These are phyloP conservation scores for Penicillium sp. DNA, from an alignment of 2,329 filamentous ascomycete genomes.

Conservation along the genomic window DNA sequence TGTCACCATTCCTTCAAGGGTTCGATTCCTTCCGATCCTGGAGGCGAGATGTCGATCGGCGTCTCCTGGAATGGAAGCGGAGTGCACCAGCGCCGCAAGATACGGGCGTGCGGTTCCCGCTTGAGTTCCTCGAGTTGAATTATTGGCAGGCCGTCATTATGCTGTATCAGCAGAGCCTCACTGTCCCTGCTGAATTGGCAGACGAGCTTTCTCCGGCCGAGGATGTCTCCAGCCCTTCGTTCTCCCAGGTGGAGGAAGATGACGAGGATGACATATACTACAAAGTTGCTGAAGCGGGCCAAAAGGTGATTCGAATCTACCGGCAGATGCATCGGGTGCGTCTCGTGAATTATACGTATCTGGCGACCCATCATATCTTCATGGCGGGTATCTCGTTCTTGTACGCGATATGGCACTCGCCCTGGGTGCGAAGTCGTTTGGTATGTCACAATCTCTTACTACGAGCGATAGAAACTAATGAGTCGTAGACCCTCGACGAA, in stretches of 20 bases:
- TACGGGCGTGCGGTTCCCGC: conserved; percentile 86
- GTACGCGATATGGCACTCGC: conserved; percentile 97
- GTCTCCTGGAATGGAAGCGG: conserved; percentile 85
- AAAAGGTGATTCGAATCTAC: conserved; percentile 89
- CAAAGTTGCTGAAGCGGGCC: conserved; percentile 92
- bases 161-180: conserved; percentile 89
- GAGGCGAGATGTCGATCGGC: conserved; percentile 83
- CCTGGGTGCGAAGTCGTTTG: conserved; percentile 81
- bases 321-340: conserved; percentile 84
- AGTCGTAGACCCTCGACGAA: conserved; percentile 76
- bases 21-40: conserved; percentile 88
- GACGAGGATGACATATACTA: conserved; percentile 92
- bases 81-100: conserved; percentile 76
- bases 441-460: conserved; percentile 57
- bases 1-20: conserved; percentile 81
- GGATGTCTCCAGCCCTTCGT: conserved; percentile 62
- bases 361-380: conserved; percentile 95
- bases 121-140: conserved; percentile 90
- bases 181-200: conserved; percentile 82
- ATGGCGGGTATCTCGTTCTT: conserved; percentile 96
- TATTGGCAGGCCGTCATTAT: conserved; percentile 98
- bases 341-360: conserved; percentile 92
- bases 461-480: neutral
- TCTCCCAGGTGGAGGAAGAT: conserved; percentile 52
- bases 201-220: conserved; percentile 70